A percentile compares a stretch with the other conserved stretches of the same genome.
phyloP scores from a whole-genome alignment of 495 filamentous ascomycete genomes.

The Penicillium malachiteum region DNA sequence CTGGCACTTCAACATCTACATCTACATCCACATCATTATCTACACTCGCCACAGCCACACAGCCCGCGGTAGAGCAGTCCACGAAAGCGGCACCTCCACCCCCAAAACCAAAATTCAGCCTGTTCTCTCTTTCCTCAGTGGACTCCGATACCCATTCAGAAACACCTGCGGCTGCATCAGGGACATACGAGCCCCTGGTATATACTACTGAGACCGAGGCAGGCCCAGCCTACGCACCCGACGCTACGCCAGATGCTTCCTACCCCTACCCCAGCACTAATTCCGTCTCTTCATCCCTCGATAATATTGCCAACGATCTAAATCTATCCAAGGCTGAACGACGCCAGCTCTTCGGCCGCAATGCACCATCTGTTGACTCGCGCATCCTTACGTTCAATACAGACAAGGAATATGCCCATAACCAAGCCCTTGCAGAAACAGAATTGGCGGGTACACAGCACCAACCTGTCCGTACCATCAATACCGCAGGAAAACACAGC shows the following conservation, averaged over 20 bases:
- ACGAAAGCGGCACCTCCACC: constrained; percentile 23
- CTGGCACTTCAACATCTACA: constrained; percentile 14
- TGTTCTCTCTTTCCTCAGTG: constrained; percentile 56
- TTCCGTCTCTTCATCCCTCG: constrained; percentile 40
- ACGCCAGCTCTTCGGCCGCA: constrained; percentile 80
- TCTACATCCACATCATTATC: background rate
- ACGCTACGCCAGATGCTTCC: constrained; percentile 10
- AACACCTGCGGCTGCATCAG: constrained; percentile 4
- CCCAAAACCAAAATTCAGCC: constrained; percentile 55
- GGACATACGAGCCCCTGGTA: constrained; percentile 52
- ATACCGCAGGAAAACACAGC: constrained; percentile 83
- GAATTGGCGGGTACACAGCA: constrained; percentile 67
- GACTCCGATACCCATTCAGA: constrained; percentile 11
- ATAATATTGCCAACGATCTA: constrained; percentile 66
- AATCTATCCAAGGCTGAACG: constrained; percentile 70
- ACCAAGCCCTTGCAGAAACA: constrained; percentile 55
- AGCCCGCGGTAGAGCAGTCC: constrained; percentile 3
- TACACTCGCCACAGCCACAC: background rate
- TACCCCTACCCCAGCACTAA: constrained; percentile 15
- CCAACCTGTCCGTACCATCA: constrained; percentile 79
- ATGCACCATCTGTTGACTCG: constrained; percentile 32
- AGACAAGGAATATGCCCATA: constrained; percentile 78
- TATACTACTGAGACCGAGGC: constrained; percentile 37
- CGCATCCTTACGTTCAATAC: constrained; percentile 79
- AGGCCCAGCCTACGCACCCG: constrained; percentile 21